Percentiles rank a stretch among this genome's conserved stretches.
Evolutionary conservation across 345 rosid genomes (phyloP).

Genomic region (Murraya koenigii): DNA sequence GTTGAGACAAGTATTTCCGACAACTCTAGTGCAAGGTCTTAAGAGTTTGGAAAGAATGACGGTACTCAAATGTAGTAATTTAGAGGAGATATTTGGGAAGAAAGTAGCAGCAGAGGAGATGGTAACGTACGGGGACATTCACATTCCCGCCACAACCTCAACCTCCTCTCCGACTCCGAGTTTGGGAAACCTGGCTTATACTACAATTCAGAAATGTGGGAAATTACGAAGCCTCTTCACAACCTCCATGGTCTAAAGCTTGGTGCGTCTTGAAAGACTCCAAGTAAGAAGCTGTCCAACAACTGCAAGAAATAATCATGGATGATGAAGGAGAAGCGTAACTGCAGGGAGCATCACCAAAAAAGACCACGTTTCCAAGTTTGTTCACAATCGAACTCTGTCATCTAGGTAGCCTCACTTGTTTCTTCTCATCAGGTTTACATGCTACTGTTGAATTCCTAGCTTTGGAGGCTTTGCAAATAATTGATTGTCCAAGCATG

Average conservation of each 20-base stretch:
- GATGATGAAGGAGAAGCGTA: background rate
- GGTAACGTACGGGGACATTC: background rate
- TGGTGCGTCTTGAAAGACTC: background rate
- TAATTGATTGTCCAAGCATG: background rate
- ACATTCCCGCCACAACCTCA: background rate
- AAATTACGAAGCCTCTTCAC: background rate
- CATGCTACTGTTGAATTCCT: background rate
- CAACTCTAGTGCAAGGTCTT: background rate
- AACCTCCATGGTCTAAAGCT: background rate
- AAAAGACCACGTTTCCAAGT: background rate
- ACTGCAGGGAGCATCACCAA: background rate
- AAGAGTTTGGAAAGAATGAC: background rate
- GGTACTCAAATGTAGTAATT: background rate
- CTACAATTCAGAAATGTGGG: rapidly evolving
- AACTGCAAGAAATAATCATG: background rate
- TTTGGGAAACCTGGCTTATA: background rate
- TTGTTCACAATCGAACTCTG: background rate
- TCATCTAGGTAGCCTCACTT: background rate
- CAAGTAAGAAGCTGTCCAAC: background rate
- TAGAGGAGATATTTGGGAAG: background rate
- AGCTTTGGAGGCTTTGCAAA: background rate
- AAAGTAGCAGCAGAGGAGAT: background rate
- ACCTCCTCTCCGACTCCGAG: background rate
- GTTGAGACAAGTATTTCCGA: background rate
- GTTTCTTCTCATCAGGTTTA: background rate